These are phyloP conservation scores for Trametes cubensis DNA, from an alignment of 768 basidiomycete genomes.

Conservation along the genomic window DNA sequence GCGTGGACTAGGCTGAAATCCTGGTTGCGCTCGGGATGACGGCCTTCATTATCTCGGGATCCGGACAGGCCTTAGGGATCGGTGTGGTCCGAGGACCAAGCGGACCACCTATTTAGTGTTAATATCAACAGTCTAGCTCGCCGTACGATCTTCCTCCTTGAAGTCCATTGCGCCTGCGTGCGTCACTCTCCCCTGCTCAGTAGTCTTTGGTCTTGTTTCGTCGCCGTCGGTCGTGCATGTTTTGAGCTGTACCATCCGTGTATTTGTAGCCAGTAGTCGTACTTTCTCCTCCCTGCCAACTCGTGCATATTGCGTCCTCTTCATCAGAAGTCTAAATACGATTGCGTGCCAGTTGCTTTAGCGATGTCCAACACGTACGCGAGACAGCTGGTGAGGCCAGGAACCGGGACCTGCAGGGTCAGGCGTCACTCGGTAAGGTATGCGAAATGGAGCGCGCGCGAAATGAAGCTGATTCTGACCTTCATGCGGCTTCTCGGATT, in stretches of 20 bases:
- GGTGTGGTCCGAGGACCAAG: too few species aligned
- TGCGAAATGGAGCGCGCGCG: too few species aligned
- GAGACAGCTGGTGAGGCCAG: too few species aligned
- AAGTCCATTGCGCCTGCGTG: neutral
- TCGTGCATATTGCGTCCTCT: neutral
- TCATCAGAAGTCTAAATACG: neutral
- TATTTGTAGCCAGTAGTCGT: slow-evolving; percentile 24
- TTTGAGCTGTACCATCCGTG: slow-evolving; percentile 22
- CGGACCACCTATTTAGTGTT: slow-evolving; percentile 6
- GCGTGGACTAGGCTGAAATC: slow-evolving; percentile 47
- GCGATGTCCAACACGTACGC: too few species aligned
- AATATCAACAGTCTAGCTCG: neutral
- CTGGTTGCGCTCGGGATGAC: slow-evolving; percentile 39
- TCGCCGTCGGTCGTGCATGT: slow-evolving; percentile 15
- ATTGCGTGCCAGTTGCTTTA: too few species aligned
- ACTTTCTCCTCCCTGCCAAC: neutral
- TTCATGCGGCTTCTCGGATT: slow-evolving; percentile 14
- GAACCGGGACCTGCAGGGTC: too few species aligned
- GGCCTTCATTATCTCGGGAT: neutral
- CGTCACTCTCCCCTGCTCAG: slow-evolving; percentile 9
- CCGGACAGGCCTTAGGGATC: too few species aligned
- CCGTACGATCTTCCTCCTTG: neutral
- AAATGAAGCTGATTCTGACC: neutral
- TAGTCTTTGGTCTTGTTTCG: neutral
- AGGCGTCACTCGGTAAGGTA: too few species aligned